Percentiles rank a stretch among this genome's conserved stretches.
Evolutionary conservation across 306 rosid species (phyloP).

Genomic region (Cicer arietinum): DNA sequence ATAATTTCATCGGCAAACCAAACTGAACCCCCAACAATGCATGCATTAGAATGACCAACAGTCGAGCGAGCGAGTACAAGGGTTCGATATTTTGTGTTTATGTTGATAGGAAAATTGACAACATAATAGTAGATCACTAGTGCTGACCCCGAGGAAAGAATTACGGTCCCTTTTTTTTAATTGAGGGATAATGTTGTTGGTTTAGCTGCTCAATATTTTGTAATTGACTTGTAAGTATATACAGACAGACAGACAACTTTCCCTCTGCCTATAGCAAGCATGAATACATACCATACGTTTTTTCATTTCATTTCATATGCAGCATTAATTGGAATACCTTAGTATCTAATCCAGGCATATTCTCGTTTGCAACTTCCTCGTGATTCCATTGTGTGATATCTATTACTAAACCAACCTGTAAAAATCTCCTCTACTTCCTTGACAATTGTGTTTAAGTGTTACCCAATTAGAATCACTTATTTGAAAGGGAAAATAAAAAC

Average conservation of each 20-base stretch:
- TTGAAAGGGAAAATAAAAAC: no score
- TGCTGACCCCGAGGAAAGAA: slow-evolving; percentile 40
- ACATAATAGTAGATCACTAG: slow-evolving; percentile 17
- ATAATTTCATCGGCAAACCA: slow-evolving; percentile 25
- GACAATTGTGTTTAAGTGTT: no score
- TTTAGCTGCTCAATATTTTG: slow-evolving; percentile 36
- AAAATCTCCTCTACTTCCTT: no score
- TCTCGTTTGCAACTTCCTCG: not conserved
- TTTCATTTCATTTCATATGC: not conserved
- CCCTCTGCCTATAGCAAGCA: no score
- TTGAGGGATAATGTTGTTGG: slow-evolving; percentile 51
- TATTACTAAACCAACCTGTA: no score
- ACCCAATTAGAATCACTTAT: no score
- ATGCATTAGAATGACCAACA: slow-evolving; percentile 37
- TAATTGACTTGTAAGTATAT: slow-evolving; percentile 33
- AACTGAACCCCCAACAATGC: not conserved
- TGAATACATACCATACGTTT: not conserved
- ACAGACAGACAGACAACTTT: not conserved
- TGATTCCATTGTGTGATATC: no score
- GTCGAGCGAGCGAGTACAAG: slow-evolving; percentile 7
- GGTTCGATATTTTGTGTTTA: slow-evolving; percentile 40
- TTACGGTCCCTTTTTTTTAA: slow-evolving; percentile 53
- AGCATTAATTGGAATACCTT: not conserved
- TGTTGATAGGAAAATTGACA: slow-evolving; percentile 38
- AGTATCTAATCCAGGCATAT: not conserved